Evolutionary conservation across 1,139 yeast species (phyloP).

Genomic region (Blastobotrys indianensis): DNA sequence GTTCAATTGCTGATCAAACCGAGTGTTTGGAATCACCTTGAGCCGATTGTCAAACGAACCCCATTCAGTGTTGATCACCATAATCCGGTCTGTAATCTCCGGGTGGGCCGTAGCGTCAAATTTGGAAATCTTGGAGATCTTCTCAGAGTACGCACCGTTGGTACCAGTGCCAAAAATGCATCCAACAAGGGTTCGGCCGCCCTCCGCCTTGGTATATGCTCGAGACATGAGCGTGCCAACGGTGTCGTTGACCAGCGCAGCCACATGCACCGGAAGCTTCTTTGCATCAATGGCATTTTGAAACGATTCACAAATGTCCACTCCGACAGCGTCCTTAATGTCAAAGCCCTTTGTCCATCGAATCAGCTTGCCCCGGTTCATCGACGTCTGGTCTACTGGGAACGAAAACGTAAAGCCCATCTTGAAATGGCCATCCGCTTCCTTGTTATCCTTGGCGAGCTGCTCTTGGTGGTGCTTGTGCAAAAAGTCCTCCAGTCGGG

Average conservation of each 20-base stretch:
- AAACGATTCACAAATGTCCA: conserved; percentile 68
- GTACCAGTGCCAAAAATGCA: conserved; percentile 96
- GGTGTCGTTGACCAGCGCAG: conserved; percentile 90
- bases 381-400: conserved; percentile 80
- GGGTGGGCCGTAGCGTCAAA: conserved; percentile 45
- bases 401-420: conserved; percentile 90
- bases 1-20: conserved; percentile 68
- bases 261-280: conserved; percentile 62
- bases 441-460: conserved; percentile 12
- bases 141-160: conserved; percentile 87
- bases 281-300: conserved; percentile 61
- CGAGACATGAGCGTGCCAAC: conserved; percentile 88
- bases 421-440: conserved; percentile 40
- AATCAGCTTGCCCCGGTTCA: conserved; percentile 69
- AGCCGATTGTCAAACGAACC: conserved; percentile 88
- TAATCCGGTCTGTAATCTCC: conserved; percentile 49
- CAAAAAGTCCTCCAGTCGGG: conserved; percentile 57
- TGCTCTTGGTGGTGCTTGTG: conserved; percentile 47
- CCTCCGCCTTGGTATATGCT: conserved; percentile 63
- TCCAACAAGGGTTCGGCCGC: conserved; percentile 72
- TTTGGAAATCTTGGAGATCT: conserved; percentile 63
- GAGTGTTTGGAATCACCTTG: conserved; percentile 63
- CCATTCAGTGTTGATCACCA: conserved; percentile 96
- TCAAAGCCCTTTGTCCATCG: conserved; percentile 96
- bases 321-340: conserved; percentile 74